Percentiles rank a stretch among this genome's conserved stretches.
These are phyloP conservation scores for Samsoniella hepiali DNA, from an alignment of 2,329 filamentous ascomycete species.

Conservation along the genomic window DNA sequence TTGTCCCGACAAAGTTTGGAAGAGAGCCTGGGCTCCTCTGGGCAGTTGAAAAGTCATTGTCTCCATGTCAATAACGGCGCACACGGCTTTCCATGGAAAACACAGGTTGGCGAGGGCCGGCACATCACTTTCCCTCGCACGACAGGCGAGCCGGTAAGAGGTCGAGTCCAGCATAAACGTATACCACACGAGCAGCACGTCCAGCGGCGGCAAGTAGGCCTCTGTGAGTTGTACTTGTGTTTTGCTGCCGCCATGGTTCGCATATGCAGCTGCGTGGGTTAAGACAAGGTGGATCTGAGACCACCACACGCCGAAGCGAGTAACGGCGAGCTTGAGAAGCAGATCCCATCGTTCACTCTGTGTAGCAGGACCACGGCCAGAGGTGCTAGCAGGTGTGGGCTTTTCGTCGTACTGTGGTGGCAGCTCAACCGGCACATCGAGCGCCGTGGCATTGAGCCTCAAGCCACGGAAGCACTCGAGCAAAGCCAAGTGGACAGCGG, in stretches of 20 bases:
- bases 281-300: constrained; percentile 5
- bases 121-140: background rate
- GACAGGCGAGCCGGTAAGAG: background rate
- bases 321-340: background rate
- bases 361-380: background rate
- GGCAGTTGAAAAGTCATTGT: background rate
- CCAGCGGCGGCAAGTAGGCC: background rate
- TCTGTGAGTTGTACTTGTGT: background rate
- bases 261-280: constrained; percentile 4
- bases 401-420: constrained; percentile 2
- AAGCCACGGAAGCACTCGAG: constrained; percentile 1
- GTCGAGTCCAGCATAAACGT: constrained; percentile 2
- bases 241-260: background rate
- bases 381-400: background rate
- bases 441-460: background rate
- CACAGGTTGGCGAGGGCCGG: background rate
- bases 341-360: background rate
- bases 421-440: background rate
- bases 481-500: background rate
- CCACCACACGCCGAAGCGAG: constrained; percentile 7
- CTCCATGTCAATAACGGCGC: background rate
- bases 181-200: constrained; percentile 6
- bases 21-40: background rate
- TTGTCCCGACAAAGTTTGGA: constrained; percentile 1
- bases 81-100: background rate